A percentile compares a stretch with the other conserved stretches of the same genome.
Conservation (phyloP, 495 filamentous ascomycete genomes). For the Penicillium roqueforti region DNA sequence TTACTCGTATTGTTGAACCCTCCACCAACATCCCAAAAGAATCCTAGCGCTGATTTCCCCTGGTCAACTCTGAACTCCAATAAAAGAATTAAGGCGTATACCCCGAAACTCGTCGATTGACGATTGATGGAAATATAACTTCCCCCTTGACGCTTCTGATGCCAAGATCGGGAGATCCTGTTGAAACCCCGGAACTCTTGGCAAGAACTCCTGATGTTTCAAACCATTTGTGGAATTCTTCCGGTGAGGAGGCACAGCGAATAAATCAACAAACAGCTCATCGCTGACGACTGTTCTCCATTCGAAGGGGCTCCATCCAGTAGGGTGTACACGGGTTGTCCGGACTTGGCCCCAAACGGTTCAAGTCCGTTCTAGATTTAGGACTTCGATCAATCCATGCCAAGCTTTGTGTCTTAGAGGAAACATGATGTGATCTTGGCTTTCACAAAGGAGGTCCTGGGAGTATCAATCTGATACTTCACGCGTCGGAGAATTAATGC, state of each 20-base stretch:
- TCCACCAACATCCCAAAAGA: background rate
- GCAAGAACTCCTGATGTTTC: conserved; percentile 1
- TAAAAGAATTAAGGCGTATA: background rate
- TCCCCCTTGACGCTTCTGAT: background rate
- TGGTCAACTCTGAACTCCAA: background rate
- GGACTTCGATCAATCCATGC: background rate
- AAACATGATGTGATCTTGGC: background rate
- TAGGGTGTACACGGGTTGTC: background rate
- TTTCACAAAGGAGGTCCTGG: background rate
- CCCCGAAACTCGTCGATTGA: background rate
- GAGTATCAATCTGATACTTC: conserved; percentile 8
- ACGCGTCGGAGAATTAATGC: conserved; percentile 10
- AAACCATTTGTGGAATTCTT: conserved; percentile 14
- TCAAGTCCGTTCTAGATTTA: background rate
- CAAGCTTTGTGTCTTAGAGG: background rate
- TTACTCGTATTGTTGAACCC: background rate
- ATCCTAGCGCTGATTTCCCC: background rate
- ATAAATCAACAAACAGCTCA: background rate
- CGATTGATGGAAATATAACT: conserved; percentile 11
- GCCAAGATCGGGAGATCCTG: conserved; percentile 8
- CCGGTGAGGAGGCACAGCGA: background rate
- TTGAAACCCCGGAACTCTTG: conserved; percentile 10
- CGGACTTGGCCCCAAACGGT: background rate
- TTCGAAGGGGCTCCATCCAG: background rate
- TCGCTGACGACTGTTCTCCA: background rate